Conservation (phyloP, 164 flowering plant species). For the Macadamia tetraphylla region DNA sequence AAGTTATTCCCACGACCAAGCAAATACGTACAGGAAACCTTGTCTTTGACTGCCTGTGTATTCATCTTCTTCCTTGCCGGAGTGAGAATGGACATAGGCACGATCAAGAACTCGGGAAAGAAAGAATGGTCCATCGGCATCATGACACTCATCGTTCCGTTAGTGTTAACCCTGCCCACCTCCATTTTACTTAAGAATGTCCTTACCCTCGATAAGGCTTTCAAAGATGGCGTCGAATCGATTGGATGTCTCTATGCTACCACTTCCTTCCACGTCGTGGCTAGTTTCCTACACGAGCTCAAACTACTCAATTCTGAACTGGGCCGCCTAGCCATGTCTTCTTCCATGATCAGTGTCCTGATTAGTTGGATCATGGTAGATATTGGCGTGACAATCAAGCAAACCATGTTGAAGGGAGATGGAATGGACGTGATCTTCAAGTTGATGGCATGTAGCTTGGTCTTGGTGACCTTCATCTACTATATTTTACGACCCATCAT, state of each 20-base stretch:
- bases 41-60: slow-evolving; percentile 8
- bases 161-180: neutral
- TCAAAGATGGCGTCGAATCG: neutral
- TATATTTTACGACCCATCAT: slow-evolving; percentile 19
- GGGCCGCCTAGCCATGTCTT: slow-evolving; percentile 23
- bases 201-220: neutral
- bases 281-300: slow-evolving; percentile 17
- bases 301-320: slow-evolving; percentile 28
- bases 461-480: no score
- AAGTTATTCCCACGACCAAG: neutral
- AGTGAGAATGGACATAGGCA: slow-evolving; percentile 16
- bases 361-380: neutral
- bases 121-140: slow-evolving; percentile 11
- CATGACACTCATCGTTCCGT: slow-evolving; percentile 8
- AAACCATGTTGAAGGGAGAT: no score
- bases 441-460: neutral
- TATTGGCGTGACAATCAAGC: no score
- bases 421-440: neutral
- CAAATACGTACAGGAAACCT: neutral
- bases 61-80: slow-evolving; percentile 14
- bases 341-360: slow-evolving; percentile 9
- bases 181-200: neutral
- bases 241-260: neutral
- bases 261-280: slow-evolving; percentile 11
- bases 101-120: slow-evolving; percentile 9